Percentiles rank a stretch among this genome's conserved stretches.
Conservation (phyloP, 352 stramenopile genomes). For the Phytophthora chlamydospora region DNA sequence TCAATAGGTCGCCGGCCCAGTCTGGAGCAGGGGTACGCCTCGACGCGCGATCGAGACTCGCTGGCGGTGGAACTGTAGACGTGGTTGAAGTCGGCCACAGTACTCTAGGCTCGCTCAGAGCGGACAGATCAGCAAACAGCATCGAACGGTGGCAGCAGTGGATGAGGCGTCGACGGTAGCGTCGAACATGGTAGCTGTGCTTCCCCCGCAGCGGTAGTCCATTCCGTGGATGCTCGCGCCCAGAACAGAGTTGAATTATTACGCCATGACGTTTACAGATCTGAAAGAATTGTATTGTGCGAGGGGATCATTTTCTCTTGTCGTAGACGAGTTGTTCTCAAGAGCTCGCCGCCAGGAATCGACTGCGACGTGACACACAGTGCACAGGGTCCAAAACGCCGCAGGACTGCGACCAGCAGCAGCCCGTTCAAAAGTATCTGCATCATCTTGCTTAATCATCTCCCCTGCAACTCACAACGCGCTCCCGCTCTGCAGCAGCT, state of each 20-base stretch:
- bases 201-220: neutral
- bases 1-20: constrained; percentile 30
- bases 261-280: constrained; percentile 23
- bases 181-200: constrained; percentile 14
- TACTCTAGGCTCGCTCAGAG: constrained; percentile 4
- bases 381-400: constrained; percentile 5
- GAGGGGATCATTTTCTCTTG: constrained; percentile 22
- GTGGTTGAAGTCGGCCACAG: constrained; percentile 2
- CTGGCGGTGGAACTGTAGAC: constrained; percentile 43
- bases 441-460: constrained; percentile 36
- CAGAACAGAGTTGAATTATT: constrained; percentile 29
- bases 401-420: constrained; percentile 21
- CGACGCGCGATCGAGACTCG: constrained; percentile 32
- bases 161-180: constrained; percentile 33
- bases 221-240: constrained; percentile 12
- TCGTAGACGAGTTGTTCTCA: constrained; percentile 27
- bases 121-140: neutral
- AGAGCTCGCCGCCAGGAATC: constrained; percentile 16
- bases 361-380: constrained; percentile 6
- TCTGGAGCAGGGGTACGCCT: constrained; percentile 30
- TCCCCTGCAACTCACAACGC: constrained; percentile 16
- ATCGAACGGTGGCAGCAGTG: neutral
- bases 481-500: no score
- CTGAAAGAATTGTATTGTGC: neutral
- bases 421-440: constrained; percentile 50